Evolutionary conservation across 805 yeast species (phyloP), one percentile per base, ranked within the genome.

Genomic region (Ogataea henricii): DNA sequence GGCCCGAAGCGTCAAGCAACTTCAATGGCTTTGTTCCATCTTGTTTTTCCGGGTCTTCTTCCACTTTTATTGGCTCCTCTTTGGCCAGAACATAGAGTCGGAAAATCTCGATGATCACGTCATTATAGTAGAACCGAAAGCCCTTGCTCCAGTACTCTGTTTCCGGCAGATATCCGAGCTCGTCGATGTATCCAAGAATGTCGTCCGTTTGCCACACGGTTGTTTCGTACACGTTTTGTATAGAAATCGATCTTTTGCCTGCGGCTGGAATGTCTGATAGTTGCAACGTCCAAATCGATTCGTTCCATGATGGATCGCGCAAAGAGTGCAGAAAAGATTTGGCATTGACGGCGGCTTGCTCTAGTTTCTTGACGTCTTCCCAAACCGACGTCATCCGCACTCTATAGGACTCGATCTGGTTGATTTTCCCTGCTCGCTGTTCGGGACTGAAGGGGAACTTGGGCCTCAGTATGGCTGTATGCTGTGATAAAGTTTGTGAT

Each of bases 251-350:
- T 58, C 78, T 75, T 67, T 74, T 78, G 3, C 92, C 92, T 8
- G 89, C 91, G 6, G 83, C 79, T 1, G 94, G 94, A 10, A 87
- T 83, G 65, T 87, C 95, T 4, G 80, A 71, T 21, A 82, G 71
- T 55, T 80, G 86, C 6, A 87, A 58, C 1, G 83, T 75, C 92
- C 91, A 87, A 34, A 66, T 67, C 52, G 58, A 71, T 47, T 53
- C 57, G 53, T 48, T 55, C 46, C 55, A 42, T 3, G 44, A 36
- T 5, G 57, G 35, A 16, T 47, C 42, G 12, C 36, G 40, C n/a
- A 47, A 45, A 27, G 51, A 16, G 34, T 52, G 37, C 30, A 50
- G 26, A 5, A 60, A 43, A 4, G 64, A 45, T 25, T 55, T 54
- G 9, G 59, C 63, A 13, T 7, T 33, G 13, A 6, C 13, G 18